Percentiles rank a stretch among this genome's conserved stretches.
These are phyloP conservation scores for Giardia duodenalis DNA, from an alignment of 208 protist genomes.

Conservation along the genomic window DNA sequence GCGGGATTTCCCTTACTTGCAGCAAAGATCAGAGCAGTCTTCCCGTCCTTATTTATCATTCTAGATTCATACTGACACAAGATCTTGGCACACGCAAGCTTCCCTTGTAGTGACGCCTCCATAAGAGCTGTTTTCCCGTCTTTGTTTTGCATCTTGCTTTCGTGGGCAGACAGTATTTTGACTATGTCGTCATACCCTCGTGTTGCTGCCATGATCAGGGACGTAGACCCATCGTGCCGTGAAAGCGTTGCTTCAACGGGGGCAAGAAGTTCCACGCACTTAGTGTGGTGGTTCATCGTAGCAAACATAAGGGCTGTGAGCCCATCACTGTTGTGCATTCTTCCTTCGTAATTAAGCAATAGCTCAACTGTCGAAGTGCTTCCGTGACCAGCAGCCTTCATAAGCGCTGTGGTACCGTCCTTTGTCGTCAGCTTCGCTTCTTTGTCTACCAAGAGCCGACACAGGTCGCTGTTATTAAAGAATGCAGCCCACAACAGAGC, in stretches of 20 bases:
- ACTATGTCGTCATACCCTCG: not conserved
- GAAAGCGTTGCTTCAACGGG: not conserved
- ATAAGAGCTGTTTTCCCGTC: not conserved
- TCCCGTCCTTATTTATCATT: not conserved
- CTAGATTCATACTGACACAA: not conserved
- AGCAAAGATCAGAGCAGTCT: not conserved
- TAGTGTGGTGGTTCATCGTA: not conserved
- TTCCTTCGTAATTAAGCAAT: not conserved
- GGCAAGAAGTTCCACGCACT: not conserved
- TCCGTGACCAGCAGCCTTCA: not conserved
- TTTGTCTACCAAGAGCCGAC: not conserved
- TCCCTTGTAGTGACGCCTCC: not conserved
- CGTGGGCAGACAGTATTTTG: not conserved
- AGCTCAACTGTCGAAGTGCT: not conserved
- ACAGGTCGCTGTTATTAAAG: not conserved
- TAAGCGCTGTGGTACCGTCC: not conserved
- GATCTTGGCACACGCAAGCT: not conserved
- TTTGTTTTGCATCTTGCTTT: not conserved
- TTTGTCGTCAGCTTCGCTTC: not conserved
- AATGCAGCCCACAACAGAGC: not conserved
- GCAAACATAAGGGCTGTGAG: not conserved
- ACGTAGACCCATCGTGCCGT: not conserved
- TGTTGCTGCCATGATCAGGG: not conserved
- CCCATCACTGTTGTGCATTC: not conserved
- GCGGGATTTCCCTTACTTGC: not conserved